Percentiles rank a stretch among this genome's conserved stretches.
Conservation (phyloP, 345 rosid genomes). For the Pugionium cornutum region DNA sequence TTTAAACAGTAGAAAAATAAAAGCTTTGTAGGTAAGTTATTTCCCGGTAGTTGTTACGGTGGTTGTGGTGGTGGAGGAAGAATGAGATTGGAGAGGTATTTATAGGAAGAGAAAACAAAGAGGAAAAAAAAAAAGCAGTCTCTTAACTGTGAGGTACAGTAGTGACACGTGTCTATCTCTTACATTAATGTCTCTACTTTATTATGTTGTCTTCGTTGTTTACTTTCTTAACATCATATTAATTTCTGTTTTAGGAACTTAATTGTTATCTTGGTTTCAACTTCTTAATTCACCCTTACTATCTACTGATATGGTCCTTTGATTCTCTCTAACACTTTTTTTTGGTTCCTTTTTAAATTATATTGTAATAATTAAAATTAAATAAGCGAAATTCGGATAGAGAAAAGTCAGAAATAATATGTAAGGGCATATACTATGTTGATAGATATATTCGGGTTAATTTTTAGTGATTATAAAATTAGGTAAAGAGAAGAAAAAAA, state of each 20-base stretch:
- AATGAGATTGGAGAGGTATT: slow-evolving; percentile 29
- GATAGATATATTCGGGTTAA: slow-evolving; percentile 34
- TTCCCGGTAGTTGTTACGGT: slow-evolving; percentile 26
- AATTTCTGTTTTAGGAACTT: slow-evolving; percentile 28
- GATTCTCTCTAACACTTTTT: slow-evolving; percentile 28
- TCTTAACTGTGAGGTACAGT: slow-evolving; percentile 21
- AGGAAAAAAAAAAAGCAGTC: slow-evolving; percentile 3
- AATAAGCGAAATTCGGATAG: slow-evolving; percentile 27
- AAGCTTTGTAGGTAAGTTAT: not conserved
- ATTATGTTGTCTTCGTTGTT: not conserved
- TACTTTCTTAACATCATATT: not conserved
- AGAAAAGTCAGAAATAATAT: slow-evolving; percentile 33
- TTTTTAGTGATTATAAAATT: slow-evolving; percentile 24
- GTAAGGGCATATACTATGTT: slow-evolving; percentile 33
- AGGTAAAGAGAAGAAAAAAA: slow-evolving; percentile 26
- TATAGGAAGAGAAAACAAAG: slow-evolving; percentile 34
- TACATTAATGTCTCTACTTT: slow-evolving; percentile 2
- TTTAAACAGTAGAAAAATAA: not conserved
- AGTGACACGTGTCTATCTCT: slow-evolving; percentile 27
- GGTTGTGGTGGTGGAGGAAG: slow-evolving; percentile 31
- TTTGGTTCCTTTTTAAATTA: not conserved
- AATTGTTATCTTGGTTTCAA: slow-evolving; percentile 21
- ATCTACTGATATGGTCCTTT: slow-evolving; percentile 27
- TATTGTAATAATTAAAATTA: not conserved
- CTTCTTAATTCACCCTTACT: not conserved